Evolutionary conservation across 2,329 filamentous ascomycete genomes (phyloP).

Genomic region (Microsporum canis): DNA sequence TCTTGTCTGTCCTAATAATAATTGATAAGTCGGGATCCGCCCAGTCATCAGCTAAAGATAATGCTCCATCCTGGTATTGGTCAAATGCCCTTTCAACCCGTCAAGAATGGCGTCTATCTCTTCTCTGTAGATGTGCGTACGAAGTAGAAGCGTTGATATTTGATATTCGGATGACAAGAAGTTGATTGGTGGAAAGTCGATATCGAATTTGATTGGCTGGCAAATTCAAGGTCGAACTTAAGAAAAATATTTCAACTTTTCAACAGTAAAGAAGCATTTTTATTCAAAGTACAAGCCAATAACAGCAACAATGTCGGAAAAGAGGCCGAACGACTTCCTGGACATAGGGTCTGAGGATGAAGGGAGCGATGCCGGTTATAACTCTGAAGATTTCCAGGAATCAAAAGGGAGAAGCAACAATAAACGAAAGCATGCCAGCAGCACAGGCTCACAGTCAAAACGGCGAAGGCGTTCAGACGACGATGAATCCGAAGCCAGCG

Average conservation of each 20-base stretch:
- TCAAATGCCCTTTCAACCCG: too few species aligned
- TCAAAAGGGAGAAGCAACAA: conserved; percentile 27
- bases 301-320: conserved; percentile 26
- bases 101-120: too few species aligned
- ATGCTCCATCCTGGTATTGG: too few species aligned
- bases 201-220: background rate
- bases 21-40: too few species aligned
- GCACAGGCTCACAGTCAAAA: conserved; percentile 7
- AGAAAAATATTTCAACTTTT: too few species aligned
- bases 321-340: conserved; percentile 31
- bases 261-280: background rate
- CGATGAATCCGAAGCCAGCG: conserved; percentile 31
- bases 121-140: too few species aligned
- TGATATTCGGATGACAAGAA: background rate
- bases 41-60: too few species aligned
- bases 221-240: background rate
- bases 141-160: too few species aligned
- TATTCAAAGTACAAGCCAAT: background rate
- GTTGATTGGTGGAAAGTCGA: background rate
- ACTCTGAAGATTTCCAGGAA: conserved; percentile 35
- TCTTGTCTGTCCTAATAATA: too few species aligned
- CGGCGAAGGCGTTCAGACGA: conserved; percentile 16
- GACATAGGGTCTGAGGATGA: conserved; percentile 30
- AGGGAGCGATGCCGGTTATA: conserved; percentile 32
- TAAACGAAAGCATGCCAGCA: conserved; percentile 22